phyloP scores from a whole-genome alignment of 2,329 filamentous ascomycete species.

The Sclerotinia spermophila region DNA sequence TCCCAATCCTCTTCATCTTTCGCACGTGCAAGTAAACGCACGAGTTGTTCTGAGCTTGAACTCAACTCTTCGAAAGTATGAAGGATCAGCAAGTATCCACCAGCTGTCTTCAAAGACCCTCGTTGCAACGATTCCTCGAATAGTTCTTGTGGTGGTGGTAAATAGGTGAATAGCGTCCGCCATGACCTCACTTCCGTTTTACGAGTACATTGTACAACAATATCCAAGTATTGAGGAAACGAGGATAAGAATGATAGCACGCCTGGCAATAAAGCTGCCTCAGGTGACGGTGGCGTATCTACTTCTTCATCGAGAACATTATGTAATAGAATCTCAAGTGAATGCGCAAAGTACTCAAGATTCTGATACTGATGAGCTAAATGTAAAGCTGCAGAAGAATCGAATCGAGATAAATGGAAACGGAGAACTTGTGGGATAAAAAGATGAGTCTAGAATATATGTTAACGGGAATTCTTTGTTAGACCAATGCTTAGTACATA shows the following conservation, averaged over 20 bases:
- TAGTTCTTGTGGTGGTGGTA: constrained; percentile 84
- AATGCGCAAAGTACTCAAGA: constrained; percentile 89
- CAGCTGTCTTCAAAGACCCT: constrained; percentile 87
- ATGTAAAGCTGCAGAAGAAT: constrained; percentile 74
- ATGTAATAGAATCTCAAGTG: constrained; percentile 86
- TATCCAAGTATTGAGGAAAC: constrained; percentile 84
- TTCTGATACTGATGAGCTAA: constrained; percentile 82
- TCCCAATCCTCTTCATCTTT: constrained; percentile 90
- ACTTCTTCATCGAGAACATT: constrained; percentile 94
- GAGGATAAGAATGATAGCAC: constrained; percentile 64
- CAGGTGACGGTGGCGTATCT: constrained; percentile 63
- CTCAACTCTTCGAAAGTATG: constrained; percentile 74
- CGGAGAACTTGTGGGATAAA: constrained; percentile 87
- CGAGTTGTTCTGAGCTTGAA: constrained; percentile 70
- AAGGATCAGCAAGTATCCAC: constrained; percentile 90
- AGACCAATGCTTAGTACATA: constrained; percentile 46
- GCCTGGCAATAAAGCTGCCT: constrained; percentile 61
- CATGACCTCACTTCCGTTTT: constrained; percentile 96
- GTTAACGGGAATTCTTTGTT: constrained; percentile 20
- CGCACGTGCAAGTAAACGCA: constrained; percentile 75
- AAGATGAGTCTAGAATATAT: constrained; percentile 69
- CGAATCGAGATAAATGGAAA: constrained; percentile 70
- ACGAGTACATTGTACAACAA: constrained; percentile 92
- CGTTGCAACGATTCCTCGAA: constrained; percentile 89
- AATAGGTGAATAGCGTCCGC: constrained; percentile 86